Evolutionary conservation across 176 grass and related monocot species (phyloP).

Genomic region (Raddia guianensis): DNA sequence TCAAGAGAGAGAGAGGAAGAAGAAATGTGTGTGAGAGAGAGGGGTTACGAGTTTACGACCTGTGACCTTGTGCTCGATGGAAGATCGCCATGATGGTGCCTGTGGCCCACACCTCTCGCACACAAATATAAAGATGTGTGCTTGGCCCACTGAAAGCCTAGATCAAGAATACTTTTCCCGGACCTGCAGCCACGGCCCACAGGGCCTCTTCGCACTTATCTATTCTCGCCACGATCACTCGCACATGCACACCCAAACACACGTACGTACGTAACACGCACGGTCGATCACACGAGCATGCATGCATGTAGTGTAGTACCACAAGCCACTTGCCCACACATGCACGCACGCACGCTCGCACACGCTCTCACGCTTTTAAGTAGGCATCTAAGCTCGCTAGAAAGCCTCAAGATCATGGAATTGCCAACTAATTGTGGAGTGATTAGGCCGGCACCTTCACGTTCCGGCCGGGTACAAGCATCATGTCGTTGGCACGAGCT

Average conservation of each 20-base stretch:
- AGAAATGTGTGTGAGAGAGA: not conserved
- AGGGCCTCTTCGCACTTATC: conserved; percentile 2
- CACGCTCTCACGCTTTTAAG: conserved; percentile 32
- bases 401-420: conserved; percentile 17
- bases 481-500: conserved; percentile 32
- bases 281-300: not conserved
- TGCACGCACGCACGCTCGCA: not conserved
- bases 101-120: conserved; percentile 45
- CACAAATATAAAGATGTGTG: conserved; percentile 18
- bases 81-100: conserved; percentile 47
- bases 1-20: not conserved
- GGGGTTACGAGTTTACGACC: not conserved
- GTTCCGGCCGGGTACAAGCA: conserved; percentile 2
- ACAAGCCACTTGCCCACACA: conserved; percentile 45
- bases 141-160: conserved; percentile 41
- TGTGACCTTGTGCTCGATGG: conserved; percentile 42
- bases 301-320: not conserved
- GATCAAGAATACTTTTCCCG: conserved; percentile 32
- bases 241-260: not conserved
- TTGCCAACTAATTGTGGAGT: not conserved
- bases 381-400: conserved; percentile 23
- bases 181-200: conserved; percentile 26
- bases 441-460: conserved; percentile 49
- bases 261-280: not conserved
- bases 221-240: not conserved